Evolutionary conservation across 2,329 filamentous ascomycete species (phyloP), one percentile per base, ranked within the genome.

Genomic region (Akanthomyces muscarius): DNA sequence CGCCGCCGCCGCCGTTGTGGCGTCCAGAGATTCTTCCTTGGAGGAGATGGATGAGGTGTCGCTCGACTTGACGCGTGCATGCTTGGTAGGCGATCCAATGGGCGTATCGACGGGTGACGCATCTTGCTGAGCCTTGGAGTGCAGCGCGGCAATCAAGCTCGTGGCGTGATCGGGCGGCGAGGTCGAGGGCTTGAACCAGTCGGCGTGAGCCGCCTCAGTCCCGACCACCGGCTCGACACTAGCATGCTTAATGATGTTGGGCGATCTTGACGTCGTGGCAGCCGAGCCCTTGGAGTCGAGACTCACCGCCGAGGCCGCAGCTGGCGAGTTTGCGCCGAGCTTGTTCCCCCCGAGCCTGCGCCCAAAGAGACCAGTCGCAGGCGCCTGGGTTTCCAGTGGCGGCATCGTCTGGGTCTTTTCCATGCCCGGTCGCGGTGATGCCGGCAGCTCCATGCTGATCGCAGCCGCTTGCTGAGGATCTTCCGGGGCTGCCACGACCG

Each of bases 111-210:
- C 71, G 1, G 85, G 82, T 7, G 55, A 48, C 1, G 75, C 73
- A n/a, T 83, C 79, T 42, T 84, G 81, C 44, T 84, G 81, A 1
- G 88, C 85, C 21, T 84, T 80, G 21, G 80, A 83, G n/a, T 89
- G 86, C 45, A 91, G 78, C 45, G 86, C 86, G 61, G 88, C 87
- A 81, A 92, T 91, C 30, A 83, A 80, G 66, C 80, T 84, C 25
- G 82, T 80, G 28, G 89, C 89, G 70, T 86, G 80, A 44, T 86
- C 83, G 2, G 83, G 82, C 5, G 81, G 80, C 38, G 83, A 83
- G 1, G 79, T 80, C 4, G 81, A 83, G 16, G 82, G 80, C 65
- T 83, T 84, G 67, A 84, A 83, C 14, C 86, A 80, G 65, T 92
- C 88, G 23, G 86, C 86, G 65, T 88, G 87, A 0, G 85, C 81